Percentiles rank a stretch among this genome's conserved stretches.
Conservation (phyloP, 1,284 basidiomycete genomes). For the Laetiporus sulphureus region DNA sequence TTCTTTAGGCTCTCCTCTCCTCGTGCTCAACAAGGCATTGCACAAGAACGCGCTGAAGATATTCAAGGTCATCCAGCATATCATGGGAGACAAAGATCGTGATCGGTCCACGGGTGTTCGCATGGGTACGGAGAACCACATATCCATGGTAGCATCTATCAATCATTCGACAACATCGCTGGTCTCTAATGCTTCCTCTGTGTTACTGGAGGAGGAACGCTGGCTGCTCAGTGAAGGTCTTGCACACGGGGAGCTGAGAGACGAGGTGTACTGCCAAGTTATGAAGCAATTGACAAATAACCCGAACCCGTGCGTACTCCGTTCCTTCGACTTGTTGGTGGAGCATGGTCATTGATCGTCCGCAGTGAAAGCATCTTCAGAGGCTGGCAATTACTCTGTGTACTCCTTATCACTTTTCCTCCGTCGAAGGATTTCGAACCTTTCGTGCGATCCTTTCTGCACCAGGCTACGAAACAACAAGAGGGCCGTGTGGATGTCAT, state of each 20-base stretch:
- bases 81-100: constrained; percentile 87
- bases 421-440: constrained; percentile 88
- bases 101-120: constrained; percentile 38
- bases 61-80: constrained; percentile 53
- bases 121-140: constrained; percentile 33
- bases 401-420: constrained; percentile 80
- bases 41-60: constrained; percentile 74
- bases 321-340: background rate
- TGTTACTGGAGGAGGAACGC: constrained; percentile 64
- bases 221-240: constrained; percentile 81
- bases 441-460: constrained; percentile 74
- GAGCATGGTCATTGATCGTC: constrained; percentile 3
- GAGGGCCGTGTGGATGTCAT: constrained; percentile 81
- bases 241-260: constrained; percentile 72
- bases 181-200: constrained; percentile 20
- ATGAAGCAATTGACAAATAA: constrained; percentile 88
- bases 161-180: constrained; percentile 55
- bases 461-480: constrained; percentile 54
- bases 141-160: constrained; percentile 32
- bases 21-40: constrained; percentile 55
- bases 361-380: constrained; percentile 77
- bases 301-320: constrained; percentile 56
- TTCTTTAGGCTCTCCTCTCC: constrained; percentile 66
- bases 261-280: constrained; percentile 88
- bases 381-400: constrained; percentile 89